phyloP scores from a whole-genome alignment of 2,329 filamentous ascomycete species.

The Didymella segeticola region DNA sequence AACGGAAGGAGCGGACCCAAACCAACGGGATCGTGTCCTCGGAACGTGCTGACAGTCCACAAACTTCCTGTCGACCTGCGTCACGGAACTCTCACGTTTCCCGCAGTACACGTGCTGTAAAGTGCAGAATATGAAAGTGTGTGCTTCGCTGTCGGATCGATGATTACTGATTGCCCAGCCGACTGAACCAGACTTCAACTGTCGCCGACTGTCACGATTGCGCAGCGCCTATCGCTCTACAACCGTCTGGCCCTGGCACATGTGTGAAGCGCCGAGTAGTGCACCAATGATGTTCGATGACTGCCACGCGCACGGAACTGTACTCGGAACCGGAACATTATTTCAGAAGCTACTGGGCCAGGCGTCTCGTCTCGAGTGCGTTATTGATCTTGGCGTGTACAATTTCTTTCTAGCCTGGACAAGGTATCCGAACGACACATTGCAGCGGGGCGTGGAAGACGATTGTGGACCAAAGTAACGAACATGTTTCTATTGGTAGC shows the following conservation, averaged over 20 bases:
- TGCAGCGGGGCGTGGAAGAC: neutral
- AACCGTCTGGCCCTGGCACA: neutral
- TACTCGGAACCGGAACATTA: neutral
- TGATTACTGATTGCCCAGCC: neutral
- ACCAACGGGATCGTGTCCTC: neutral
- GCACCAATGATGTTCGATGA: neutral
- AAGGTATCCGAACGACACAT: neutral
- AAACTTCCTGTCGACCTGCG: neutral
- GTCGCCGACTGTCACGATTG: neutral
- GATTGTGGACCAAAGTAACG: neutral
- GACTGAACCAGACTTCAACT: neutral
- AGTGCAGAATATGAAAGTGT: neutral
- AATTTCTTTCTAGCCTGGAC: neutral
- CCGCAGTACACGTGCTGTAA: neutral
- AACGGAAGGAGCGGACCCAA: conserved; percentile 1
- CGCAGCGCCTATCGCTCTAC: neutral
- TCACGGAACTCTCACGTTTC: neutral
- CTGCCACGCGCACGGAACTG: neutral
- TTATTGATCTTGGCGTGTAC: too few relatives aligned
- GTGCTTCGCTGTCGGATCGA: neutral
- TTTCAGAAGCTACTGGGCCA: neutral
- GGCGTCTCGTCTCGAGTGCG: neutral
- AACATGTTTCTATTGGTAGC: neutral
- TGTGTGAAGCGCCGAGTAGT: conserved; percentile 2
- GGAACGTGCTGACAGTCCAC: too few relatives aligned